Evolutionary conservation across 2,329 filamentous ascomycete species (phyloP), one percentile per base, ranked within the genome.

Genomic region (Ceratocystis colombiana): DNA sequence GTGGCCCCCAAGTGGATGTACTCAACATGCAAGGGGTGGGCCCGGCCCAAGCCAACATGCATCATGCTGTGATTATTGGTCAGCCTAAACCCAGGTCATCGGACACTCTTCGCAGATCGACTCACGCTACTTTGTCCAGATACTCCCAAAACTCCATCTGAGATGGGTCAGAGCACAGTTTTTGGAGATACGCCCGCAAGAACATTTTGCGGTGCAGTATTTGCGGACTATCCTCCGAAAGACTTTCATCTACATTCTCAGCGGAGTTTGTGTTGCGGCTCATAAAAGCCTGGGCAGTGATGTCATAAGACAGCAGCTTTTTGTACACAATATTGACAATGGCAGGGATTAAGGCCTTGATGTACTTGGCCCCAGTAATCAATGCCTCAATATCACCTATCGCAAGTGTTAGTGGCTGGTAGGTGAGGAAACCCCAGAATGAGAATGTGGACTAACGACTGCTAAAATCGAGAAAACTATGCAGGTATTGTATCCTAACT

Each of bases 301-400:
- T 89, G 73, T 93, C 89, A 75, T 89, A 90, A 71, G 86, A 84
- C 12, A 93, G 79, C 0, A 94, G 81, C 73, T 93, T 93, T 72
- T 86, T 85, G 78, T 93, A 94, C 44, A 93, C 88, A 68, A 91
- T 89, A 75, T 92, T 90, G 72, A 93, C 88, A 25, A 94, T 82
- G 59, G 88, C 87, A 1, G 90, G 90, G 69, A 94, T 91, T 33
- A 93, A 81, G n/a, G 86, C 84, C 72, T 88, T 88, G 77, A 92
- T 87, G 76, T 90, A 91, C 74, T 90, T 90, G 68, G 84, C 79
- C 69, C 88, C 88, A 3, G 80, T 78, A 17, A 83, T 79, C 48
- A 92, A 80, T 48, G 88, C 87, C 70, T 88, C 86, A 66, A 90
- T 85, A 72, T 91, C 88, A 68, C 82, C 88, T 68, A 57, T 25